A percentile compares a stretch with the other conserved stretches of the same genome.
These are phyloP conservation scores for Serendipita indica DNA, from an alignment of 768 basidiomycete species.

Conservation along the genomic window DNA sequence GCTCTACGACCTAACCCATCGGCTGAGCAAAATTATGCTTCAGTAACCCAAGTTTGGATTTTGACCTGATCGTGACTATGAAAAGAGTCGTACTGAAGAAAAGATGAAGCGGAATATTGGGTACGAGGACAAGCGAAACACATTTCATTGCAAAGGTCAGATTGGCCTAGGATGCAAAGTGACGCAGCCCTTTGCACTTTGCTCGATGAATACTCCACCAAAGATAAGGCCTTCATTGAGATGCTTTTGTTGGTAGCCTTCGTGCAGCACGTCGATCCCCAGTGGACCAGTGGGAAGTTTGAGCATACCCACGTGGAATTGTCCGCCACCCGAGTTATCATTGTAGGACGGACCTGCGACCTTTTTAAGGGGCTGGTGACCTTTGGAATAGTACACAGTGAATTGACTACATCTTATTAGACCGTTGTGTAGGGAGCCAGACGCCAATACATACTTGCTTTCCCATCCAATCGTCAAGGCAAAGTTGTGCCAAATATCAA, in stretches of 20 bases:
- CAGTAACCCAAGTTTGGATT: too few species aligned
- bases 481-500: conserved; percentile 42
- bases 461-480: conserved; percentile 44
- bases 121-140: too few species aligned
- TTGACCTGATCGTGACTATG: too few species aligned
- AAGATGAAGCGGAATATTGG: too few species aligned
- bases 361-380: conserved; percentile 25
- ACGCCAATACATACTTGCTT: conserved; percentile 16
- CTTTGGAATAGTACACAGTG: conserved; percentile 36
- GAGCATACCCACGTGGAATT: conserved; percentile 46
- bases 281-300: conserved; percentile 32
- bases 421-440: background rate
- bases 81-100: too few species aligned
- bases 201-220: conserved; percentile 44
- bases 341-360: conserved; percentile 31
- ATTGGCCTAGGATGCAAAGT: background rate
- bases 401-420: conserved; percentile 24
- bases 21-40: too few species aligned
- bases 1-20: too few species aligned
- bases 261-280: conserved; percentile 41
- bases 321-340: conserved; percentile 36
- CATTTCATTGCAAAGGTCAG: too few species aligned
- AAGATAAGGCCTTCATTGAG: conserved; percentile 37
- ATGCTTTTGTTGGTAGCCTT: conserved; percentile 40
- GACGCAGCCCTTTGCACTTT: background rate